Conservation (phyloP, 345 rosid genomes). For the Chamaenerion angustifolium region DNA sequence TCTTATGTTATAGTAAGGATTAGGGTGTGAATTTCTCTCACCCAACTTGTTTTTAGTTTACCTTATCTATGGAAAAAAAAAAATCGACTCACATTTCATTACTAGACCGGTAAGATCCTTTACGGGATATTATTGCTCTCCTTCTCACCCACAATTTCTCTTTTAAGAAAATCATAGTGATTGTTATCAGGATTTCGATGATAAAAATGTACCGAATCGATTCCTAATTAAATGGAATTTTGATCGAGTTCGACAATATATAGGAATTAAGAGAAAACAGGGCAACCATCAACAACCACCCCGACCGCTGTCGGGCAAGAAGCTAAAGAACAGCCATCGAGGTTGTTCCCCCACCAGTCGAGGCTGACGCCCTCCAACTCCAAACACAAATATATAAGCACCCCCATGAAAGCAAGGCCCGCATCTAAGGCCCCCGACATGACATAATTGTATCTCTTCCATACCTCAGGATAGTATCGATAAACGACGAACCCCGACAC, state of each 20-base stretch:
- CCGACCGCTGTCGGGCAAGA: constrained; percentile 71
- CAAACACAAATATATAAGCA: constrained; percentile 66
- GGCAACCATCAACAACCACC: constrained; percentile 61
- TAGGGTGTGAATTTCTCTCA: too few relatives aligned
- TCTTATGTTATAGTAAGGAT: too few relatives aligned
- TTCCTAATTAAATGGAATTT: too few relatives aligned
- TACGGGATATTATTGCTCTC: constrained; percentile 75
- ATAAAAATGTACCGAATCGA: too few relatives aligned
- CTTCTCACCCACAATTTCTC: constrained; percentile 78
- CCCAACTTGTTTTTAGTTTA: too few relatives aligned
- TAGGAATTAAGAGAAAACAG: constrained; percentile 26
- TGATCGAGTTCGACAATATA: too few relatives aligned
- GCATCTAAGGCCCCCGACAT: constrained; percentile 91
- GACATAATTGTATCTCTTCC: constrained; percentile 83
- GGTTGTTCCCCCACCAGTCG: constrained; percentile 96
- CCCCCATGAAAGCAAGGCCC: constrained; percentile 95
- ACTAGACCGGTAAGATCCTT: constrained; percentile 54
- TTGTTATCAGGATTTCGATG: too few relatives aligned
- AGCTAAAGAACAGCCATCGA: constrained; percentile 90
- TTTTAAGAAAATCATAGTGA: too few relatives aligned
- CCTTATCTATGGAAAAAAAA: too few relatives aligned
- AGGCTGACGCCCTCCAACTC: constrained; percentile 56
- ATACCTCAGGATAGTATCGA: constrained; percentile 58
- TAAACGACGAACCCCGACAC: constrained; percentile 74
- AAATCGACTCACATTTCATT: constrained; percentile 65